These are phyloP conservation scores for Reutealis trisperma DNA, from an alignment of 345 rosid genomes.

Conservation along the genomic window DNA sequence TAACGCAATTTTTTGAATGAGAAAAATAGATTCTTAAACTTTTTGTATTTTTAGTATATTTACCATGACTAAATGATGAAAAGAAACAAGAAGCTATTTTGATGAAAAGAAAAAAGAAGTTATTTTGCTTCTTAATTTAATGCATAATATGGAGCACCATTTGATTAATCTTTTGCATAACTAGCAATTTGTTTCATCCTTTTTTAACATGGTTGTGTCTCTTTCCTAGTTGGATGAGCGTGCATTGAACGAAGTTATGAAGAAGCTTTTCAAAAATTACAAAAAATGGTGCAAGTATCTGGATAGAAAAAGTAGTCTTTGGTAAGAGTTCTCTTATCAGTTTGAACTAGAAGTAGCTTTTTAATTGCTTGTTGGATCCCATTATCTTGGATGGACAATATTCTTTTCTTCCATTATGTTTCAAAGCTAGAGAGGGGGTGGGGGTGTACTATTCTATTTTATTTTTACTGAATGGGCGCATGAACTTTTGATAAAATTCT, in stretches of 20 bases:
- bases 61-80: background rate
- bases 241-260: constrained; percentile 96
- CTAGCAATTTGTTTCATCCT: background rate
- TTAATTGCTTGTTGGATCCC: background rate
- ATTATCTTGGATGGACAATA: background rate
- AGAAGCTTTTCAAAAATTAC: constrained; percentile 97
- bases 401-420: too few species aligned
- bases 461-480: background rate
- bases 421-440: too few species aligned
- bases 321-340: constrained; percentile 50
- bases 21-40: background rate
- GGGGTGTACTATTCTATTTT: background rate
- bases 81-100: background rate
- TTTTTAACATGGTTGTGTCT: background rate
- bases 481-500: background rate
- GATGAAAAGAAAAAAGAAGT: background rate
- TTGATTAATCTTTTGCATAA: background rate
- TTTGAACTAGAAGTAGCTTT: constrained; percentile 4
- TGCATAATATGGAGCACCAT: background rate
- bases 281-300: constrained; percentile 99
- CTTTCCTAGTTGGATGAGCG: constrained; percentile 80
- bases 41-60: background rate
- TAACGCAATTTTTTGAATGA: background rate
- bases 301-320: constrained; percentile 96
- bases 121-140: background rate